Base-by-base conservation (phyloP, 2,329 filamentous ascomycete genomes). In the Didymella pomorum region DNA sequence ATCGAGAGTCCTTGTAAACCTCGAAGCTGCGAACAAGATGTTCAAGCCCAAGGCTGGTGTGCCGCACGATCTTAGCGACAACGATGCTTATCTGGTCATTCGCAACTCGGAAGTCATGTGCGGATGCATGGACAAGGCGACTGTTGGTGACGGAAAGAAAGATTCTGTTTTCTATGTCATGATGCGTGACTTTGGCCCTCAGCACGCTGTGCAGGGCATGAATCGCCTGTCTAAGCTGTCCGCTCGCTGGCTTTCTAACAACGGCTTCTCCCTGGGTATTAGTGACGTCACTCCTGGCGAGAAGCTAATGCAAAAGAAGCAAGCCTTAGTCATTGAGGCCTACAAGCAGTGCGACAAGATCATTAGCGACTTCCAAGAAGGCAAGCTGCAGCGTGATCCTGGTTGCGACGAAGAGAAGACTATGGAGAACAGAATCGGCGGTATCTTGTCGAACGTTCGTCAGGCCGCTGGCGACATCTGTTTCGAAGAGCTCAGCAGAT, bases 61-160 rank as follows among this genome's bases (percentile, higher is more conserved):
- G 1, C 88, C 92, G 63, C 88, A 96, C 80, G 91, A 94, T 70
- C 87, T 90, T 16, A 92, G 95, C 65, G 70, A 77, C 23, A 77
- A 80, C 44, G 95, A 99, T 75, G 88, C 89, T 8, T 98, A 92
- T 85, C 82, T 99, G 10, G 92, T 97, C 14, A 89, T 99, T 62
- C 90, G 94, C 56, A 98, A 99, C 74, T 98, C 94, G 0, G 93
- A 97, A 75, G 88, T 98, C 61, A 96, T 99, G 91, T 98, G 94
- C 72, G 95, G 95, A 61, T 86, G 89, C 59, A 97, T 98, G 93
- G 95, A 99, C 81, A 99, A 99, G 79, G 91, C 92, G 1, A 98
- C 93, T 0, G 92, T 99, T n/a, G 95, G 95, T 67, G 88, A 92
- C 6, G 95, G 95, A 69, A 98, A 98, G 82, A 99, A 99, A 74